phyloP scores from a whole-genome alignment of 73 alveolate species.

The Paramecium sonneborni region DNA sequence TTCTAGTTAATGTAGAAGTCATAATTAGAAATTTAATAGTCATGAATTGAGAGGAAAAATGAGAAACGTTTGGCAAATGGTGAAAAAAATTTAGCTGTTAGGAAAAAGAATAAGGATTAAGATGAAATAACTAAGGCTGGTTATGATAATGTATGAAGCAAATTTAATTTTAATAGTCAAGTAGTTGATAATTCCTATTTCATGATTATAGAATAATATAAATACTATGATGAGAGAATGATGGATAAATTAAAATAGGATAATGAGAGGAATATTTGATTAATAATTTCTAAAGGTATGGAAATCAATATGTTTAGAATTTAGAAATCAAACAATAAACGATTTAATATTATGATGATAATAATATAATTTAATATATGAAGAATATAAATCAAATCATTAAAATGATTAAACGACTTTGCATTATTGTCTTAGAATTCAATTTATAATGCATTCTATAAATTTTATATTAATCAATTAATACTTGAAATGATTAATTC shows the following conservation, averaged over 20 bases:
- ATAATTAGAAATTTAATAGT: constrained; percentile 21
- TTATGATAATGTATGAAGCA: background rate
- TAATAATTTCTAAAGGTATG: background rate
- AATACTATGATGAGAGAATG: background rate
- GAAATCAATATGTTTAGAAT: background rate
- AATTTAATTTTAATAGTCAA: background rate
- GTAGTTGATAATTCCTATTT: background rate
- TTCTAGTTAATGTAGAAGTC: constrained; percentile 38
- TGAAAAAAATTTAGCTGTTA: constrained; percentile 41
- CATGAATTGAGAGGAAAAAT: constrained; percentile 28
- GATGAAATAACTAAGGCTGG: background rate
- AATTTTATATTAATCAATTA: background rate
- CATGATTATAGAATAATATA: background rate
- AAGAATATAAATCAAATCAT: background rate
- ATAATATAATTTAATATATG: background rate
- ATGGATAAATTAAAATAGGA: background rate
- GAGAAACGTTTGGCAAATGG: constrained; percentile 21
- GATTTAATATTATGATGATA: background rate
- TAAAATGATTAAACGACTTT: background rate
- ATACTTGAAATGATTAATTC: background rate
- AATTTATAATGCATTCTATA: background rate
- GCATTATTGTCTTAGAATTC: background rate
- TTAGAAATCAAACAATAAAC: background rate
- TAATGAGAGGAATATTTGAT: background rate
- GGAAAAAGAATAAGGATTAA: background rate